Percentiles rank a stretch among this genome's conserved stretches.
Evolutionary conservation across 345 rosid species (phyloP).

Genomic region (Eucalyptus cloeziana): DNA sequence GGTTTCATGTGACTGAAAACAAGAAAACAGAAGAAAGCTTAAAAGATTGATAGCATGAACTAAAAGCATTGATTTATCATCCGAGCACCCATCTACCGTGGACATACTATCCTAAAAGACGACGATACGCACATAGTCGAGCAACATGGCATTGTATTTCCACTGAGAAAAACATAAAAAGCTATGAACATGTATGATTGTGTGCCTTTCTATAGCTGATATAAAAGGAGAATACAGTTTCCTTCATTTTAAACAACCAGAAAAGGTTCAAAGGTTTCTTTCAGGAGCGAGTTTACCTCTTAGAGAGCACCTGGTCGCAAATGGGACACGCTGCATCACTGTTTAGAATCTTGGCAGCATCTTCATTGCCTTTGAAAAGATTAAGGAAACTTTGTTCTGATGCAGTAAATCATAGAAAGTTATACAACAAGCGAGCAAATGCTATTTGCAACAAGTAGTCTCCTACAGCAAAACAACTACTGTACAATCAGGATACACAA

Average conservation of each 20-base stretch:
- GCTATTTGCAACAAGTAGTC: background rate
- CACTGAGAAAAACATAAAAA: background rate
- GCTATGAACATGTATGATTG: background rate
- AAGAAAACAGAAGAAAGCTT: slow-evolving; percentile 3
- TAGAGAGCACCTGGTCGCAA: slow-evolving; percentile 94
- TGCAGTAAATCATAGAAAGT: background rate
- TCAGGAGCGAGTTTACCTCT: slow-evolving; percentile 35
- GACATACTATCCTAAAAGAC: background rate
- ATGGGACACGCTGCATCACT: slow-evolving; percentile 89
- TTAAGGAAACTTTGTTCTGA: slow-evolving; percentile 18
- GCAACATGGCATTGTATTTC: background rate
- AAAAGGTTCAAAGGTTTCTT: background rate
- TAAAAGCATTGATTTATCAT: background rate
- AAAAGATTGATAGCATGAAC: background rate
- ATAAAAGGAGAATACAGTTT: background rate
- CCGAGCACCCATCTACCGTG: background rate
- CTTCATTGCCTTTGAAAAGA: slow-evolving; percentile 64
- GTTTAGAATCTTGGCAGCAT: slow-evolving; percentile 80
- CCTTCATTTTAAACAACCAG: background rate
- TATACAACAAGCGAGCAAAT: background rate
- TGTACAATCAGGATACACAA: slow-evolving; percentile 49
- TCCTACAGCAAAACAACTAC: background rate
- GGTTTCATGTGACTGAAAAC: slow-evolving; percentile 74
- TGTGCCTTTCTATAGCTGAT: background rate
- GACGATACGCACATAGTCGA: background rate